Evolutionary conservation across 2,329 filamentous ascomycete genomes (phyloP).

Genomic region (Cordyceps militaris): DNA sequence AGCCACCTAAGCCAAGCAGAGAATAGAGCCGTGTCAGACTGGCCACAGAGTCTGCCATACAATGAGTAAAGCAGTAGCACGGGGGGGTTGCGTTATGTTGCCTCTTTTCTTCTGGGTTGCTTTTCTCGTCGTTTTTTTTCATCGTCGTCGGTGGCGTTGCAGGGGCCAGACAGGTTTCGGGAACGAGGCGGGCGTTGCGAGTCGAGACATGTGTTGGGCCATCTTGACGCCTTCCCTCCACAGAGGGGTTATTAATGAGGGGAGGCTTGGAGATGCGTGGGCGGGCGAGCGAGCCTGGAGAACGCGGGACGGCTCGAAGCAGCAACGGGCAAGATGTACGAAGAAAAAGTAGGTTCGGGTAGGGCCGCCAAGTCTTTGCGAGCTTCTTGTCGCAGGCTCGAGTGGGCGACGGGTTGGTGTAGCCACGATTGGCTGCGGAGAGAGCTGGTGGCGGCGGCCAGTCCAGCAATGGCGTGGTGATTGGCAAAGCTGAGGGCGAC

Average conservation of each 20-base stretch:
- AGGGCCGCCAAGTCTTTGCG: neutral
- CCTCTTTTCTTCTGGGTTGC: neutral
- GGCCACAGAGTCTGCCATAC: neutral
- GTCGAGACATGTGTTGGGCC: constrained; percentile 7
- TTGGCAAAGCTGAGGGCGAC: constrained; percentile 1
- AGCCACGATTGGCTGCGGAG: neutral
- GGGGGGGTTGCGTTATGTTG: neutral
- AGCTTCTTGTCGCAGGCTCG: neutral
- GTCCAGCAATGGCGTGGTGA: neutral
- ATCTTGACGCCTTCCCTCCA: neutral
- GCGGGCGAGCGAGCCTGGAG: neutral
- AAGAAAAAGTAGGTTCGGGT: neutral
- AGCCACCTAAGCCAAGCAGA: neutral
- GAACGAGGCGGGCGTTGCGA: neutral
- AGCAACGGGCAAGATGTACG: neutral
- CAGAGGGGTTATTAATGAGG: neutral
- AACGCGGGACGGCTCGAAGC: constrained; percentile 4
- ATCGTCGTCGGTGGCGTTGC: neutral
- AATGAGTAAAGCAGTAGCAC: neutral
- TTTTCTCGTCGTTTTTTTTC: neutral
- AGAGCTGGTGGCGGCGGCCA: constrained; percentile 2
- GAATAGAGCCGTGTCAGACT: neutral
- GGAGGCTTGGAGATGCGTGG: too few species aligned
- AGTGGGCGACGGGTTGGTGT: neutral
- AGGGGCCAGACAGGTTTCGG: constrained; percentile 1